These are phyloP conservation scores for Phanerochaete carnosa DNA, from an alignment of 768 basidiomycete genomes.

Conservation along the genomic window DNA sequence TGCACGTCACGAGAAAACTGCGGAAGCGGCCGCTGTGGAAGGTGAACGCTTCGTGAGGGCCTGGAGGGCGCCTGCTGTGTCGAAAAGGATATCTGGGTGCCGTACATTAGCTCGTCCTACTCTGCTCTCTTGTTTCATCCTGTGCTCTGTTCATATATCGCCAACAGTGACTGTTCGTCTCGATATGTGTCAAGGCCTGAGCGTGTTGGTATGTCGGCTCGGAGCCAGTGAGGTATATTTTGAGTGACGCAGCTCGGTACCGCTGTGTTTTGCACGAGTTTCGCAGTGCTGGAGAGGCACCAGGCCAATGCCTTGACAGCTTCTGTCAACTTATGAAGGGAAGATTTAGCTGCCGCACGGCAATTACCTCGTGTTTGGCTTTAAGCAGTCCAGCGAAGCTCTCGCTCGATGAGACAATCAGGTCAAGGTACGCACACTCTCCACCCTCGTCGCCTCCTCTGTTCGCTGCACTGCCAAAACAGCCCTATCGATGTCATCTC, in stretches of 20 bases:
- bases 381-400: background rate
- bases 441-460: background rate
- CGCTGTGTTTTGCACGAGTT: background rate
- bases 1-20: constrained; percentile 86
- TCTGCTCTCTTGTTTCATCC: constrained; percentile 10
- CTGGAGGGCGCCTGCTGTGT: background rate
- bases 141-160: constrained; percentile 6
- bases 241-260: constrained; percentile 5
- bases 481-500: background rate
- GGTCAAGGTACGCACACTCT: background rate
- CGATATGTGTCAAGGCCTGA: background rate
- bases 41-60: constrained; percentile 27
- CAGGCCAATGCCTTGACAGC: constrained; percentile 6
- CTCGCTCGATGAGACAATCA: background rate
- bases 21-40: constrained; percentile 48
- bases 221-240: background rate
- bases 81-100: background rate
- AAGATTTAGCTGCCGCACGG: background rate
- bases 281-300: constrained; percentile 3
- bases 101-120: constrained; percentile 10
- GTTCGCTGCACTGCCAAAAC: background rate
- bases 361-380: constrained; percentile 6
- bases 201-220: background rate
- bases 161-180: background rate
- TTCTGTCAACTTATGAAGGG: background rate